Conservation (phyloP, 2,329 filamentous ascomycete genomes). For the Nemania diffusa region DNA sequence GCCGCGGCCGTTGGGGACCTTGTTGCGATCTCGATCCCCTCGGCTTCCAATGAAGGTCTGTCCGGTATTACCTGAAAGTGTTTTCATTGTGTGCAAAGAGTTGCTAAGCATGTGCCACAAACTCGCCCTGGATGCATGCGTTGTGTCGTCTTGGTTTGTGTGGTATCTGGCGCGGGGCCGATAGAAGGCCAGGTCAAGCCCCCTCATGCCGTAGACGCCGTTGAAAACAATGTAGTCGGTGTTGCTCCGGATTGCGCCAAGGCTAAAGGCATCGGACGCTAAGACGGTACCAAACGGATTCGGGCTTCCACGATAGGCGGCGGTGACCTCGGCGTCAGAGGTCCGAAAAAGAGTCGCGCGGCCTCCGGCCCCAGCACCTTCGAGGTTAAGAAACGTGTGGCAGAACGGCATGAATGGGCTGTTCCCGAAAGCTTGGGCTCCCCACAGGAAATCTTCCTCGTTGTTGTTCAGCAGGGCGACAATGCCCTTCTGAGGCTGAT, state of each 20-base stretch:
- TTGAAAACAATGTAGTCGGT: slow-evolving; percentile 92
- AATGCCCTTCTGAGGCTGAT: slow-evolving; percentile 81
- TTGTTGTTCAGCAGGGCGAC: slow-evolving; percentile 93
- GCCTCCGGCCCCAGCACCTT: slow-evolving; percentile 92
- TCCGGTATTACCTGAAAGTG: slow-evolving; percentile 75
- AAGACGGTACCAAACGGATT: slow-evolving; percentile 88
- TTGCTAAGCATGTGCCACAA: slow-evolving; percentile 97
- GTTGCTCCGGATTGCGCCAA: slow-evolving; percentile 80
- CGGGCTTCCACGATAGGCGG: slow-evolving; percentile 75
- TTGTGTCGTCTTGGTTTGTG: slow-evolving; percentile 86
- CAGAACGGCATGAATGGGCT: slow-evolving; percentile 83
- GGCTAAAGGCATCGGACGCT: slow-evolving; percentile 83
- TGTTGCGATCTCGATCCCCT: slow-evolving; percentile 65
- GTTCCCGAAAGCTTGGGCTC: slow-evolving; percentile 84
- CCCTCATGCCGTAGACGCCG: slow-evolving; percentile 80
- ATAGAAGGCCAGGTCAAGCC: slow-evolving; percentile 92
- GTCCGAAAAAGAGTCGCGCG: slow-evolving; percentile 87
- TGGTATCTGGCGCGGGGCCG: slow-evolving; percentile 88
- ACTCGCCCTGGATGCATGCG: slow-evolving; percentile 75
- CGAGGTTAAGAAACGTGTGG: slow-evolving; percentile 91
- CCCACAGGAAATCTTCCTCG: slow-evolving; percentile 92
- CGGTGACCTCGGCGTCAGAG: slow-evolving; percentile 86
- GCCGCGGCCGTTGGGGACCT: slow-evolving; percentile 73
- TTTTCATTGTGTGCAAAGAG: slow-evolving; percentile 77
- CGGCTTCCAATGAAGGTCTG: slow-evolving; percentile 67